phyloP scores from a whole-genome alignment of 768 basidiomycete species.

The Udeniomyces megalosporus region DNA sequence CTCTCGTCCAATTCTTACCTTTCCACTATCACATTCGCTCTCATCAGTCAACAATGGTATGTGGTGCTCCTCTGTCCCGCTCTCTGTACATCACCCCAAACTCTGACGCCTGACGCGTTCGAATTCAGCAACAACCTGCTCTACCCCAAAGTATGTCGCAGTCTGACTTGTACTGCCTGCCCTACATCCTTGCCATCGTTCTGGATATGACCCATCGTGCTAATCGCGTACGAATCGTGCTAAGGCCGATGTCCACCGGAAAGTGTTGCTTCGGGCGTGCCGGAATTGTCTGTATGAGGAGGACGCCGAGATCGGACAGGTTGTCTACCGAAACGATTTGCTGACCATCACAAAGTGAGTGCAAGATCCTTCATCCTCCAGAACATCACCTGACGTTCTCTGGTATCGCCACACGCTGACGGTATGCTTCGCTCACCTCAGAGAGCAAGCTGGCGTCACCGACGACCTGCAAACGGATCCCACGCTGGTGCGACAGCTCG shows the following conservation, averaged over 20 bases:
- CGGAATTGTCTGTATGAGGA: slow-evolving; percentile 16
- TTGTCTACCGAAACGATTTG: slow-evolving; percentile 15
- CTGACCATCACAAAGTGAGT: slow-evolving; percentile 17
- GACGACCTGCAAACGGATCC: slow-evolving; percentile 16
- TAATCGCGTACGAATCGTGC: background rate
- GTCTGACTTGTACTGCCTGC: background rate
- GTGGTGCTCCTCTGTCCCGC: too few species aligned
- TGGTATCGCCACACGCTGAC: too few species aligned
- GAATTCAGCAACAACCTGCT: slow-evolving; percentile 13
- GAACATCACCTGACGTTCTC: background rate
- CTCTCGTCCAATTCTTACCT: background rate
- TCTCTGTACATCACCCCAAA: too few species aligned
- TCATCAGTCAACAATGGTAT: background rate
- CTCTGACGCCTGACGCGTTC: too few species aligned
- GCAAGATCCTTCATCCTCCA: too few species aligned
- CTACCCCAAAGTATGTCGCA: slow-evolving; percentile 10
- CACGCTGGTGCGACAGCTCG: slow-evolving; percentile 2
- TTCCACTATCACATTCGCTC: background rate
- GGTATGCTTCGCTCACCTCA: background rate
- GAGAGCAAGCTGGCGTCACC: slow-evolving; percentile 16
- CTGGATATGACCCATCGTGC: background rate
- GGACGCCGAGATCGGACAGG: slow-evolving; percentile 6
- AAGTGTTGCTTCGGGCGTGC: slow-evolving; percentile 12
- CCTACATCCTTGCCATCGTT: background rate
- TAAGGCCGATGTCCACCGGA: slow-evolving; percentile 14